Evolutionary conservation across 192 early-diverging fungal genomes (phyloP), one percentile per base, ranked within the genome.

Genomic region (Gamsiella multidivaricata): DNA sequence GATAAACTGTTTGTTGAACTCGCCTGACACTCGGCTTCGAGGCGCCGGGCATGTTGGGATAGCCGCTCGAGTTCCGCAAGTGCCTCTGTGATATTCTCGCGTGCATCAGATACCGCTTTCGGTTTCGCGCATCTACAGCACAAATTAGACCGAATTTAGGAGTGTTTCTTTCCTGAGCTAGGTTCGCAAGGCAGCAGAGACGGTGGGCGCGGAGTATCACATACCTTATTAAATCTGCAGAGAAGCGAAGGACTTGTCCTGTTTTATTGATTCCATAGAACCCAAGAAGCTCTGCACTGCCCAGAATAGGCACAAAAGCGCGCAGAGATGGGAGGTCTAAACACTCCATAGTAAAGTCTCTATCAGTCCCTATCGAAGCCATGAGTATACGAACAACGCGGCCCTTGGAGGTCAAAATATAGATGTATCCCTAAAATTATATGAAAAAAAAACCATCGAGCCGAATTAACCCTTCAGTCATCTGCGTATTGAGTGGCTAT

Each of bases 21-120:
- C 42, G 55, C 69, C 52, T 55, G 69, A 17, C 59, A 70, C 50
- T 62, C 28, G 1, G 31, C 28, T 17, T 70, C 55, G 17, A 70
- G 69, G n/a, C 10, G 39, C 8, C 29, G 61, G 31, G 49, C 69
- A 32, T 49, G 69, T 26, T 62, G 50, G n/a, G 69, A 61, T n/a
- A 70, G 41, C 17, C 14, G 43, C 23, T 62, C 59, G 0, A 70
- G 59, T 29, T 70, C 69, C 18, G 18, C 25, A 25, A 70, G 59
- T 1, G 69, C 58, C 25, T 28, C 28, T n/a, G 46, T n/a, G 52
- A 70, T 43, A 18, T 61, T 52, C 18, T 70, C 59, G 7, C 69
- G 39, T 11, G 69, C 51, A 9, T 69, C 29, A 3, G 37, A 50
- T 5, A 52, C 37, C 1, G 10, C 36, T 57, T 53, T 34, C 10